Evolutionary conservation across 1,139 yeast genomes (phyloP).

Genomic region (Blastobotrys arbuscula): DNA sequence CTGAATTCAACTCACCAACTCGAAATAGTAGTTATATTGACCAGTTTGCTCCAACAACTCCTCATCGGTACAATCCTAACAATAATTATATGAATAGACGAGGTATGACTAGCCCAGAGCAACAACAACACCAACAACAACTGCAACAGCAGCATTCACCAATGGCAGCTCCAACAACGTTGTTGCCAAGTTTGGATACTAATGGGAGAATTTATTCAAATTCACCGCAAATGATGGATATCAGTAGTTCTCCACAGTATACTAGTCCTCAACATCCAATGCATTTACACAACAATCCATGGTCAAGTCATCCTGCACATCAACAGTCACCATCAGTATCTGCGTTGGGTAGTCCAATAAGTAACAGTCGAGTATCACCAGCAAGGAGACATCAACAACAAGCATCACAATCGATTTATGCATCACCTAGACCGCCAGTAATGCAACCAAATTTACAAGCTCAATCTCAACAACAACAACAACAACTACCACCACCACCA

Average conservation of each 20-base stretch:
- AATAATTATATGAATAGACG: neutral
- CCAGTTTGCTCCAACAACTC: slow-evolving; percentile 4
- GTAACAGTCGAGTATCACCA: slow-evolving; percentile 5
- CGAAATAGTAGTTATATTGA: neutral
- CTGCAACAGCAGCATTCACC: slow-evolving; percentile 16
- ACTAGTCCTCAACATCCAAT: neutral
- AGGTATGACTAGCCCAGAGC: slow-evolving; percentile 6
- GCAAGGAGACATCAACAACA: slow-evolving; percentile 1
- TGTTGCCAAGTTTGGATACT: slow-evolving; percentile 10
- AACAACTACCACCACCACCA: neutral
- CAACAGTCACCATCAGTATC: slow-evolving; percentile 7
- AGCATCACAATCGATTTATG: slow-evolving; percentile 1
- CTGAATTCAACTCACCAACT: neutral
- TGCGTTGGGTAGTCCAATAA: slow-evolving; percentile 6
- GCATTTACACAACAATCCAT: slow-evolving; percentile 3
- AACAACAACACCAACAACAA: slow-evolving; percentile 18
- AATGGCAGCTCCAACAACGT: slow-evolving; percentile 10
- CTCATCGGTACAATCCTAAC: slow-evolving; percentile 2
- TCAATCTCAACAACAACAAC: slow-evolving; percentile 2
- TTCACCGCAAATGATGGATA: slow-evolving; percentile 11
- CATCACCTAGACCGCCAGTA: slow-evolving; percentile 9
- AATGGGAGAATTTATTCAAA: slow-evolving; percentile 4
- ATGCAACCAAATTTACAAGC: neutral
- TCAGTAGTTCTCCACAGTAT: slow-evolving; percentile 4
- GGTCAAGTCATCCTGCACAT: neutral